Evolutionary conservation across 2,329 filamentous ascomycete genomes (phyloP).

Genomic region (Elsinoe australis): DNA sequence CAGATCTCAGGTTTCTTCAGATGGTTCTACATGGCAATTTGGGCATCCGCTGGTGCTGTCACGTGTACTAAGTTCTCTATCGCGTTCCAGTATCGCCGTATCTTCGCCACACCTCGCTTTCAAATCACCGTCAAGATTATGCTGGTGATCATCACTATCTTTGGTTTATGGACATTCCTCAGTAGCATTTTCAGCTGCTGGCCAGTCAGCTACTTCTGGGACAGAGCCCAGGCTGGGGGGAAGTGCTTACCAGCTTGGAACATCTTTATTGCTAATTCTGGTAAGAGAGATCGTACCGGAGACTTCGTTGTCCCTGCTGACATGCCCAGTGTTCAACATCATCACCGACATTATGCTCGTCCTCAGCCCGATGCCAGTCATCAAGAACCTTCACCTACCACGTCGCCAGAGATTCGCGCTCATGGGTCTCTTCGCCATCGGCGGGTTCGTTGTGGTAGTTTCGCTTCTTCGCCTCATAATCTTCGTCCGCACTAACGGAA

Average conservation of each 20-base stretch:
- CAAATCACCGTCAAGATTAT: constrained; percentile 24
- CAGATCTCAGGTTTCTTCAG: no score
- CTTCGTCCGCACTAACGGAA: constrained; percentile 23
- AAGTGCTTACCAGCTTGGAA: constrained; percentile 22
- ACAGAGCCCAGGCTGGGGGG: constrained; percentile 17
- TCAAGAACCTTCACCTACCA: constrained; percentile 27
- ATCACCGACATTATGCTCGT: constrained; percentile 29
- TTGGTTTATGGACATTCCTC: constrained; percentile 27
- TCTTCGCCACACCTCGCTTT: constrained; percentile 27
- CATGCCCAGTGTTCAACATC: constrained; percentile 30
- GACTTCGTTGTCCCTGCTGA: background rate
- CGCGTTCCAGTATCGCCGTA: constrained; percentile 30
- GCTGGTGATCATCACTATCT: constrained; percentile 25
- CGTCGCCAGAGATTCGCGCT: constrained; percentile 27
- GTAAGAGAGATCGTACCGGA: background rate
- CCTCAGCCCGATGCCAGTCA: constrained; percentile 28
- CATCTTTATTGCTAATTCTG: constrained; percentile 26
- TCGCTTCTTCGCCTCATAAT: constrained; percentile 24
- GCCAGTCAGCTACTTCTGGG: constrained; percentile 29
- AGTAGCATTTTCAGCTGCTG: constrained; percentile 27
- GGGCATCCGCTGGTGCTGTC: background rate
- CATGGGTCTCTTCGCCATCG: constrained; percentile 30
- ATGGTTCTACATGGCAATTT: no score
- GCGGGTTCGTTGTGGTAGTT: constrained; percentile 26
- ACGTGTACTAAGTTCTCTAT: constrained; percentile 28